These are phyloP conservation scores for Amanita thiersii DNA, from an alignment of 768 basidiomycete species.

Conservation along the genomic window DNA sequence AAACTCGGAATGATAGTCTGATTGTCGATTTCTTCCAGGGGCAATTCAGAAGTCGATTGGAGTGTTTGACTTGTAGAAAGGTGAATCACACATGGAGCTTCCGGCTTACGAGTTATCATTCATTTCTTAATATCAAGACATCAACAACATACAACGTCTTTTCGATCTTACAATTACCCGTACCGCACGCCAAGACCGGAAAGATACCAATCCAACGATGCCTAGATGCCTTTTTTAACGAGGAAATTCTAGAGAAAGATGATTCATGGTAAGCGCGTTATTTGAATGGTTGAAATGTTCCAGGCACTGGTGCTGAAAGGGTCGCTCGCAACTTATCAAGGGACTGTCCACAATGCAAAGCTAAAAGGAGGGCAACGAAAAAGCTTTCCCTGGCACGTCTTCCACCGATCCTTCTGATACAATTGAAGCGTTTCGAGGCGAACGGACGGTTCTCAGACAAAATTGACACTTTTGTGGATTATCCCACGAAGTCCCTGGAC, in stretches of 20 bases:
- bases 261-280: conserved; percentile 74
- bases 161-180: conserved; percentile 89
- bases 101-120: too few relatives aligned
- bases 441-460: conserved; percentile 94
- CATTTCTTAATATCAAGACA: conserved; percentile 50
- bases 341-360: conserved; percentile 94
- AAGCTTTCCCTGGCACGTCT: conserved; percentile 84
- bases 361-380: conserved; percentile 79
- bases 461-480: conserved; percentile 91
- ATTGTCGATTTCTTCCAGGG: conserved; percentile 98
- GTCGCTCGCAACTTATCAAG: too few relatives aligned
- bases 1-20: conserved; percentile 83
- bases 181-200: conserved; percentile 57
- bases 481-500: conserved; percentile 59
- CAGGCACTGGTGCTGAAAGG: too few relatives aligned
- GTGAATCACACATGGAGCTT: too few relatives aligned
- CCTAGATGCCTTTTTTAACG: conserved; percentile 83
- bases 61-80: conserved; percentile 86
- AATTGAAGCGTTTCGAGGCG: conserved; percentile 87
- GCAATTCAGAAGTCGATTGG: conserved; percentile 84
- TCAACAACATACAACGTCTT: conserved; percentile 97
- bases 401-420: conserved; percentile 87
- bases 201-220: conserved; percentile 73
- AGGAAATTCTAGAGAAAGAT: conserved; percentile 85
- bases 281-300: too few relatives aligned